Evolutionary conservation across 1,284 basidiomycete genomes (phyloP).

Genomic region (Athelia sp.): DNA sequence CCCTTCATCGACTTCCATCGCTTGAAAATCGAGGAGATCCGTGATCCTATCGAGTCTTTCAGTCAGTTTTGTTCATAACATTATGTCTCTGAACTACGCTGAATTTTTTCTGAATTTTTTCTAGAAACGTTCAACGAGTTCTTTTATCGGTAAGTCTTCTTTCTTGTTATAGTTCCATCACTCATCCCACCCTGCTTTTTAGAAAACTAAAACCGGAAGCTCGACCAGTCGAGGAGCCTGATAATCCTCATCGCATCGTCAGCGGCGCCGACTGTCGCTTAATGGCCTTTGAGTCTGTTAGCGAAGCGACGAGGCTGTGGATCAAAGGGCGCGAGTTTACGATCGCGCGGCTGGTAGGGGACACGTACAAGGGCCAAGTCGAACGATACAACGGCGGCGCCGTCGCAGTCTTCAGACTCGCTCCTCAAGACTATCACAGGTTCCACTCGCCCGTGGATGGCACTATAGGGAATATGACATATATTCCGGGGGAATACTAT

Average conservation of each 20-base stretch:
- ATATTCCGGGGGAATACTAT: constrained; percentile 86
- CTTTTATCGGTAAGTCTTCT: constrained; percentile 51
- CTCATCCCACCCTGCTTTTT: constrained; percentile 1
- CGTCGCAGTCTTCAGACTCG: constrained; percentile 85
- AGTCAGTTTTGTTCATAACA: constrained; percentile 50
- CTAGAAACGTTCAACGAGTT: constrained; percentile 86
- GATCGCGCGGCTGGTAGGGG: constrained; percentile 76
- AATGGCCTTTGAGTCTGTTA: constrained; percentile 87
- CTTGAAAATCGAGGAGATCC: constrained; percentile 78
- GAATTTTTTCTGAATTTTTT: not conserved
- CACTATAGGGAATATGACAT: constrained; percentile 72
- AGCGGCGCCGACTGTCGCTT: constrained; percentile 92
- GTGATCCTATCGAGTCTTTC: constrained; percentile 80
- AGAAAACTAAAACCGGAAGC: constrained; percentile 85
- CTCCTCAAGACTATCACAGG: constrained; percentile 95
- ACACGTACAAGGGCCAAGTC: constrained; percentile 63
- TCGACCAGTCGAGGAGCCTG: constrained; percentile 70
- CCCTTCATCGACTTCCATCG: constrained; percentile 90
- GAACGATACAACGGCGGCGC: constrained; percentile 75
- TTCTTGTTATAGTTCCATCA: constrained; percentile 32
- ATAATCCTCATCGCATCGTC: constrained; percentile 76
- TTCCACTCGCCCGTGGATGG: constrained; percentile 94
- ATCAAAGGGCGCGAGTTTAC: constrained; percentile 97
- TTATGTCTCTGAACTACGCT: constrained; percentile 1
- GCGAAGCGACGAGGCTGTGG: constrained; percentile 87